Evolutionary conservation across 352 stramenopile genomes (phyloP), one percentile per base, ranked within the genome.

Genomic region (Elongisporangium prolatum): DNA sequence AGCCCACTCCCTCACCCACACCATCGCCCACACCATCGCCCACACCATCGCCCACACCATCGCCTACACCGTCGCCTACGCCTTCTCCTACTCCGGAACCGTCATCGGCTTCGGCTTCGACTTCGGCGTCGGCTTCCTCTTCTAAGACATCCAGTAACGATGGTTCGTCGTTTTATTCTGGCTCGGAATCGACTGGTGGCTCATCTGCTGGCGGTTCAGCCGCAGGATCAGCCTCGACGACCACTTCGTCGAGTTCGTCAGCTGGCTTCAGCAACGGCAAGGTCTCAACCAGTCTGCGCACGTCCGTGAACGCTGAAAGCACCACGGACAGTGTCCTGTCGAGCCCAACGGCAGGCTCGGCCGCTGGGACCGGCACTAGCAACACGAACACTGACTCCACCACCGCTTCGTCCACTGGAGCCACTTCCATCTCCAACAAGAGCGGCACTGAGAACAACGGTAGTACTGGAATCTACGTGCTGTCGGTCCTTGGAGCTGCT

Each of bases 381-480:
- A 37, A 68, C 34, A 52, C 40, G 1, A 37, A 21, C 22, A 20
- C 52, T 5, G 18, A 34, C 0, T 57, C 52, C 37, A 44, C 53
- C 10, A 52, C 24, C 50, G 51, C 59, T 16, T 51, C 60, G 52
- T 64, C 67, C 18, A 49, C 56, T 4, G 62, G 53, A 40, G 16
- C 65, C 47, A 66, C 61, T 21, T 51, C 57, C 40, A 67, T 75
- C 14, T 83, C 56, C 17, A 85, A 68, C 21, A 58, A 77, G 60
- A 67, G 66, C 8, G 40, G 17, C 0, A 11, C 16, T 0, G 51
- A 55, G 0, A 40, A 21, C n/a, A 21, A 24, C 20, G 66, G 44
- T 11, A 56, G 59, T n/a, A 44, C 74, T 0, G 66, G 64, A 21
- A 60, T 72, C 17, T 62, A 85, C 60, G 62, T 90, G 9, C 4